Base-by-base conservation (phyloP, 2,329 filamentous ascomycete species). In the Arthrobotrys sinensis region DNA sequence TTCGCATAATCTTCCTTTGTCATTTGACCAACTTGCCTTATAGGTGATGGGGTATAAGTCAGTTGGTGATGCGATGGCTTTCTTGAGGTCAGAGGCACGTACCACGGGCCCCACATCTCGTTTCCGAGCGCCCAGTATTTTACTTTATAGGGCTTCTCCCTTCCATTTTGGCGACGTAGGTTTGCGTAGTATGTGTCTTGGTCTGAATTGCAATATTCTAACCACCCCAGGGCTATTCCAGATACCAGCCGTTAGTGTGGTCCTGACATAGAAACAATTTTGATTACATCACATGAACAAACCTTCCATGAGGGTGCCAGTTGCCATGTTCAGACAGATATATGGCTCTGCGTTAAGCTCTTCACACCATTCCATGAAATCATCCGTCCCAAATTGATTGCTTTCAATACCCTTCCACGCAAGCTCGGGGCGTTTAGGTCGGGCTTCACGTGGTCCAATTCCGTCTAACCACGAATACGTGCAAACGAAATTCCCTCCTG, bases 81-180 rank as follows among this genome's bases (percentile, higher is more conserved):
- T 40, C 11, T 1, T 11, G 14, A 1, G 46, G 21, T 14, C 46
- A 16, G 12, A 48, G 14, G 32, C 34, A 60, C 73, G 28, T 67
- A 77, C 86, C 86, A 81, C 50, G 77, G 76, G 12, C 80, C 79
- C 55, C 80, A 81, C 69, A 87, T 87, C 82, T 91, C 90, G 84
- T 96, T 96, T 8, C 93, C 93, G 28, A 96, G 88, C 1, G 92
- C 92, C 93, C 93, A 96, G 86, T 94, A 95, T 85, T 93, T 93
- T 82, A 88, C 89, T 76, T 91, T 90, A 85, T 95, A 95, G 3
- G 93, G 93, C 85, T 93, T 89, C 70, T 91, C 87, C 36, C 89
- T 90, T 10, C 93, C 93, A 84, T 96, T 91, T 81, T 91, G 87
- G 11, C 93, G 88, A 36, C 93, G 90, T 62, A 94, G 86, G 83